Conservation (phyloP, 2,329 filamentous ascomycete genomes). For the Venturia effusa region DNA sequence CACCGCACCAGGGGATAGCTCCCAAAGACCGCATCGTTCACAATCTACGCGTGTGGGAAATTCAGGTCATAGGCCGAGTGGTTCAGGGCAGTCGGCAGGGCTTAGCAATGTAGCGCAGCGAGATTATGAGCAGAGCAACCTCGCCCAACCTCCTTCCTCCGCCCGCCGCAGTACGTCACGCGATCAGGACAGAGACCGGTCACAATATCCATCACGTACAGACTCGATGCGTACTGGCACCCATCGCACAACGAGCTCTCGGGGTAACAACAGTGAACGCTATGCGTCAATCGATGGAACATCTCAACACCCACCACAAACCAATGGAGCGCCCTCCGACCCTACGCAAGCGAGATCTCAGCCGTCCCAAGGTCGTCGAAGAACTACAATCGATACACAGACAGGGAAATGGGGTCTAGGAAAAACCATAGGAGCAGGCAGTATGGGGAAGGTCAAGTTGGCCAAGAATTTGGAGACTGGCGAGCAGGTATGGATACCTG, state of each 20-base stretch:
- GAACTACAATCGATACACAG: conserved; percentile 79
- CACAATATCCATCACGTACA: conserved; percentile 37
- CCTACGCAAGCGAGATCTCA: conserved; percentile 1
- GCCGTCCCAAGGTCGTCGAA: conserved; percentile 26
- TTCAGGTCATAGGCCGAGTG: conserved; percentile 16
- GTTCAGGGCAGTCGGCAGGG: conserved; percentile 33
- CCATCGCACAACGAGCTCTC: conserved; percentile 16
- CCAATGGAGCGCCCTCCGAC: conserved; percentile 26
- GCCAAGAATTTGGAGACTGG: conserved; percentile 81
- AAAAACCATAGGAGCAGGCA: conserved; percentile 94
- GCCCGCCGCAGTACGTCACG: conserved; percentile 54
- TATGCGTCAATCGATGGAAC: conserved; percentile 34
- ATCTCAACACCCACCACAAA: conserved; percentile 22
- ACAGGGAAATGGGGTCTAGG: conserved; percentile 88
- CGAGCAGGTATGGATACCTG: conserved; percentile 59
- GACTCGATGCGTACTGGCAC: conserved; percentile 40
- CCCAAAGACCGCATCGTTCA: conserved; percentile 32
- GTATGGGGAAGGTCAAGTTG: conserved; percentile 98
- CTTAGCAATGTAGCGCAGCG: conserved; percentile 48
- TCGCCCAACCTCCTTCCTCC: conserved; percentile 42
- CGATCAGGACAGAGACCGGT: conserved; percentile 38
- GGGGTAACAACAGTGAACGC: conserved; percentile 25
- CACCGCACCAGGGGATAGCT: not conserved
- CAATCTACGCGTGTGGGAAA: conserved; percentile 31
- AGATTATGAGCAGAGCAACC: conserved; percentile 63